Conservation (phyloP, 192 early-diverging fungal genomes). For the Pilaira anomala region DNA sequence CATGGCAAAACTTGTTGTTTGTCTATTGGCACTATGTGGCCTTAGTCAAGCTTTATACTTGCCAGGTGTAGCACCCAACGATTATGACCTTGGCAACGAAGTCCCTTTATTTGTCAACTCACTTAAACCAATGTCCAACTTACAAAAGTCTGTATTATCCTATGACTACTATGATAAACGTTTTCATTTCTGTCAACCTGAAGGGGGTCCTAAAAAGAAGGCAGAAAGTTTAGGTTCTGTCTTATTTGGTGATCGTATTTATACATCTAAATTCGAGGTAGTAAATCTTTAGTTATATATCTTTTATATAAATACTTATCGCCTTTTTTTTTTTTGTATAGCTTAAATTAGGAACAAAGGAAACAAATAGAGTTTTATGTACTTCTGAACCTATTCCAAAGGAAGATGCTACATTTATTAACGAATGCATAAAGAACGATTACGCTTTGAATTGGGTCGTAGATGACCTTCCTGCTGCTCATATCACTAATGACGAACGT, state of each 20-base stretch:
- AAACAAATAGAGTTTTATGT: constrained; percentile 68
- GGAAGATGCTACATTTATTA: constrained; percentile 82
- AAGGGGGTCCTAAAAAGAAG: constrained; percentile 58
- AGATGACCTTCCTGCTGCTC: constrained; percentile 91
- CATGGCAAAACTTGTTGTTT: constrained; percentile 5
- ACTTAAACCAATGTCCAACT: constrained; percentile 71
- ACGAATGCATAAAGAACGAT: constrained; percentile 74
- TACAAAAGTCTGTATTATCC: constrained; percentile 73
- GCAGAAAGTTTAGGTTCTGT: constrained; percentile 89
- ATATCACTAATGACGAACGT: constrained; percentile 51
- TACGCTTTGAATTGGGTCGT: constrained; percentile 85
- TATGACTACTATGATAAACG: constrained; percentile 86
- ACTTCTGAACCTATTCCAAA: constrained; percentile 47
- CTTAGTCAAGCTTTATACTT: constrained; percentile 75
- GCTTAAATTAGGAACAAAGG: constrained; percentile 61
- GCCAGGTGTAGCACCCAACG: constrained; percentile 88
- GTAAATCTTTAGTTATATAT: background rate
- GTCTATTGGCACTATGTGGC: constrained; percentile 7
- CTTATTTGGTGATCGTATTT: constrained; percentile 95
- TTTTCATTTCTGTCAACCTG: constrained; percentile 86
- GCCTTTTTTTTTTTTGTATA: constrained; percentile 24
- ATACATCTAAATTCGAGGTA: constrained; percentile 76
- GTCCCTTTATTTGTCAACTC: constrained; percentile 87
- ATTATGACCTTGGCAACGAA: constrained; percentile 64
- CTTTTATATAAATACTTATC: background rate